Conservation (phyloP, 1,284 basidiomycete genomes). For the Cerrena zonata region DNA sequence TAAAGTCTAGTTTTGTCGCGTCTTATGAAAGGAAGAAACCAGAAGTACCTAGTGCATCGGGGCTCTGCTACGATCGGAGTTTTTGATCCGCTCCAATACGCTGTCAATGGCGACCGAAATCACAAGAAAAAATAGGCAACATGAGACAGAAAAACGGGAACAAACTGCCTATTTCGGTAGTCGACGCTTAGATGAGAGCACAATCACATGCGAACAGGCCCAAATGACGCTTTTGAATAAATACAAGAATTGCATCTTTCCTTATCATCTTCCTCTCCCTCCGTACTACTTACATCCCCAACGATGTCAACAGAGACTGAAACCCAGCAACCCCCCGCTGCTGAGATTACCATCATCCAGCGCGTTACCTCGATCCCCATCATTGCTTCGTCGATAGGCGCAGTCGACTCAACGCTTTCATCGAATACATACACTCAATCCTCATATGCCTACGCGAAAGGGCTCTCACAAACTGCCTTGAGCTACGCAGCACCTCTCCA, state of each 20-base stretch:
- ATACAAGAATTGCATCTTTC: constrained; percentile 1
- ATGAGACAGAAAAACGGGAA: no score
- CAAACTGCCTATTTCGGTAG: background rate
- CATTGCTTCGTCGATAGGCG: constrained; percentile 54
- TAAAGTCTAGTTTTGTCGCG: no score
- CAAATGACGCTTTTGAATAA: background rate
- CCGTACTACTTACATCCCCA: constrained; percentile 9
- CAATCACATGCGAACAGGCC: constrained; percentile 1
- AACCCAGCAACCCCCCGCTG: constrained; percentile 27
- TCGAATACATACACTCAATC: constrained; percentile 56
- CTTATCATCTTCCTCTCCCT: constrained; percentile 7
- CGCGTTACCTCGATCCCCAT: constrained; percentile 68
- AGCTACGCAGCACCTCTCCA: constrained; percentile 61
- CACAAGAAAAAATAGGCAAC: no score
- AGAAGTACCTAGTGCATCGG: no score
- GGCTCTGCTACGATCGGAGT: no score
- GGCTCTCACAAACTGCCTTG: constrained; percentile 52
- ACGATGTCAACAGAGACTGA: constrained; percentile 41
- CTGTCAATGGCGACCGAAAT: no score
- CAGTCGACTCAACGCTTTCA: constrained; percentile 53
- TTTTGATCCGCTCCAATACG: no score
- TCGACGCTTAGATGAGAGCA: background rate
- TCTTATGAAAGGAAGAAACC: no score
- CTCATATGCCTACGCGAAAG: constrained; percentile 59
- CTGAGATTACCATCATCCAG: constrained; percentile 54